phyloP scores from a whole-genome alignment of 1,284 basidiomycete genomes.

The Violaceomyces palustris region DNA sequence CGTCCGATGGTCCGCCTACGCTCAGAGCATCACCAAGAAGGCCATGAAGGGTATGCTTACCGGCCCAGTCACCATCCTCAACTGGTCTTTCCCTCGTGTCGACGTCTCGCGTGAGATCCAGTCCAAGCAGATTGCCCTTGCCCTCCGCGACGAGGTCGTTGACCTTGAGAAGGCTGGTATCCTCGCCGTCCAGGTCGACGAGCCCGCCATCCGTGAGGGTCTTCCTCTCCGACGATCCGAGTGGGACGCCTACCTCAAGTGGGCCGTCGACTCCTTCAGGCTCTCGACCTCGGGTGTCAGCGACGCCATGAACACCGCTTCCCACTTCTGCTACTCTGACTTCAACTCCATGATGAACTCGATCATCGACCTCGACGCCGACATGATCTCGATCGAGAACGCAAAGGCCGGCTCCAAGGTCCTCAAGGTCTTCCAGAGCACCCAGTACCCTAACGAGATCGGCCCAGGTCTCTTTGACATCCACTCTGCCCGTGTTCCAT shows the following conservation, averaged over 20 bases:
- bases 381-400: conserved; percentile 98
- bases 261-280: conserved; percentile 53
- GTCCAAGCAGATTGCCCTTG: conserved; percentile 95
- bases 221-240: conserved; percentile 48
- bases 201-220: conserved; percentile 99
- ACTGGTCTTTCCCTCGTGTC: conserved; percentile 99
- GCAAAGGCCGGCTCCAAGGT: conserved; percentile 63
- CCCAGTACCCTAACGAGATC: conserved; percentile 95
- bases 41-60: conserved; percentile 99
- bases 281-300: conserved; percentile 47
- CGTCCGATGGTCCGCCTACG: conserved; percentile 93
- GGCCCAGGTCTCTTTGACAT: conserved; percentile 92
- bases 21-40: conserved; percentile 85
- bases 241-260: conserved; percentile 49
- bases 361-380: conserved; percentile 94
- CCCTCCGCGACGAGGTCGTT: conserved; percentile 95
- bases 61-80: conserved; percentile 74
- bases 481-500: conserved; percentile 96
- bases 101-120: conserved; percentile 95
- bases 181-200: conserved; percentile 97
- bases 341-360: conserved; percentile 98
- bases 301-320: conserved; percentile 49
- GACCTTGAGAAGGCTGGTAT: conserved; percentile 98
- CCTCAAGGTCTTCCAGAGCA: conserved; percentile 87
- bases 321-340: conserved; percentile 55